Conservation (phyloP, 1,139 yeast species). For the Taphrina populina region DNA sequence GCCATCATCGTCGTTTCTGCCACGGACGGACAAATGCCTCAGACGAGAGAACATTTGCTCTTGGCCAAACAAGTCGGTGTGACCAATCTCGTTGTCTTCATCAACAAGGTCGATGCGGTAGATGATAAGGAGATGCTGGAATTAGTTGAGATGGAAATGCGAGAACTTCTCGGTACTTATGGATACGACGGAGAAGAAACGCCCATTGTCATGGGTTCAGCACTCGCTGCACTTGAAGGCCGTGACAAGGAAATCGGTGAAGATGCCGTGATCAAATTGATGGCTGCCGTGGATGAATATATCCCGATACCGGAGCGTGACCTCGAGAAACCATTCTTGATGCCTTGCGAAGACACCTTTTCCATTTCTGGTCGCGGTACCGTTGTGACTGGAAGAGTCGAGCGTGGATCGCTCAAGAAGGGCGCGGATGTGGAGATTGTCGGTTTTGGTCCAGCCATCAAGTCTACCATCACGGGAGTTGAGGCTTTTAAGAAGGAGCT, state of each 20-base stretch:
- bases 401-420: slow-evolving; percentile 94
- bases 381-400: slow-evolving; percentile 98
- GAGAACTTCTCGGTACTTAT: slow-evolving; percentile 84
- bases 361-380: slow-evolving; percentile 99
- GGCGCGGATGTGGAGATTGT: slow-evolving; percentile 98
- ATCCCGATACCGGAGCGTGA: slow-evolving; percentile 97
- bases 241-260: slow-evolving; percentile 89
- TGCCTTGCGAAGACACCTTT: slow-evolving; percentile 97
- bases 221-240: slow-evolving; percentile 90
- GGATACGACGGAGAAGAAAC: slow-evolving; percentile 98
- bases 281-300: slow-evolving; percentile 89
- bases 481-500: slow-evolving; percentile 99
- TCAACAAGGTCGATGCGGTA: slow-evolving; percentile 94
- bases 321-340: slow-evolving; percentile 90
- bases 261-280: slow-evolving; percentile 74
- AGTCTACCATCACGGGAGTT: slow-evolving; percentile 95
- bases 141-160: slow-evolving; percentile 99
- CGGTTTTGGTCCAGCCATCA: slow-evolving; percentile 83
- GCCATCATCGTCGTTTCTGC: slow-evolving; percentile 99
- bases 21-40: slow-evolving; percentile 99
- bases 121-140: slow-evolving; percentile 99
- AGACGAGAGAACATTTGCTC: slow-evolving; percentile 96
- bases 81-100: slow-evolving; percentile 93
- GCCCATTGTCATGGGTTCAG: slow-evolving; percentile 98
- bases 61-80: slow-evolving; percentile 99